Evolutionary conservation across 768 basidiomycete genomes (phyloP).

Genomic region (Tylopilus cervinicoccineus): DNA sequence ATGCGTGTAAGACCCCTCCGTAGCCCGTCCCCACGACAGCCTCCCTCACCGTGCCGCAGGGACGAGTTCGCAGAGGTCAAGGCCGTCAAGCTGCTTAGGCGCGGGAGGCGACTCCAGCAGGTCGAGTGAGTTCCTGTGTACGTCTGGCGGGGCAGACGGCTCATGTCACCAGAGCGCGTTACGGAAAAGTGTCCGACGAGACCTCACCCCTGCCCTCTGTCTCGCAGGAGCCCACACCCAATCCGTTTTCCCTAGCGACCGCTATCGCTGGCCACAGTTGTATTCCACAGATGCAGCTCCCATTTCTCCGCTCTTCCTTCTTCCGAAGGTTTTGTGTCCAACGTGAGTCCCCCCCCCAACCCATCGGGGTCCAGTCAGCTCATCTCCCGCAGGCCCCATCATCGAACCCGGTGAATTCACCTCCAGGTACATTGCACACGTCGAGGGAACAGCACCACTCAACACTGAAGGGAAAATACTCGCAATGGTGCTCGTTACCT

Average conservation of each 20-base stretch:
- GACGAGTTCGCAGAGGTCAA: constrained; percentile 92
- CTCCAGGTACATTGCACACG: constrained; percentile 64
- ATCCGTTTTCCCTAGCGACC: constrained; percentile 6
- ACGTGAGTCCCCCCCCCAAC: constrained; percentile 56
- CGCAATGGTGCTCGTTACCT: constrained; percentile 75
- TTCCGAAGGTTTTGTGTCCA: constrained; percentile 83
- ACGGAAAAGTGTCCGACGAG: constrained; percentile 60
- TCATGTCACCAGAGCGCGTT: constrained; percentile 57
- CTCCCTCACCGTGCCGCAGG: constrained; percentile 37
- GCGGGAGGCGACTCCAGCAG: constrained; percentile 76
- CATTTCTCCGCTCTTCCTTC: constrained; percentile 84
- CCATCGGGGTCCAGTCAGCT: constrained; percentile 1
- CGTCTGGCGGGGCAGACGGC: constrained; percentile 4
- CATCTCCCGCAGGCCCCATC: constrained; percentile 62
- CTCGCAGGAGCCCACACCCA: constrained; percentile 22
- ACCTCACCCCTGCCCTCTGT: constrained; percentile 23
- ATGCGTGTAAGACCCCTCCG: constrained; percentile 75
- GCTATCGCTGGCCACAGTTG: constrained; percentile 28
- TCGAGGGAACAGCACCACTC: constrained; percentile 57
- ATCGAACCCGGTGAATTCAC: constrained; percentile 79
- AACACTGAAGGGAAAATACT: constrained; percentile 74
- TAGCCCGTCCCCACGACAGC: background rate
- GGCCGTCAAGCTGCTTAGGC: constrained; percentile 78
- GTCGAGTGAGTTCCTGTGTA: constrained; percentile 59
- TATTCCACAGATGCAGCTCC: constrained; percentile 68